Evolutionary conservation across 306 rosid species (phyloP).

Genomic region (Cyclanthera cordifolia): DNA sequence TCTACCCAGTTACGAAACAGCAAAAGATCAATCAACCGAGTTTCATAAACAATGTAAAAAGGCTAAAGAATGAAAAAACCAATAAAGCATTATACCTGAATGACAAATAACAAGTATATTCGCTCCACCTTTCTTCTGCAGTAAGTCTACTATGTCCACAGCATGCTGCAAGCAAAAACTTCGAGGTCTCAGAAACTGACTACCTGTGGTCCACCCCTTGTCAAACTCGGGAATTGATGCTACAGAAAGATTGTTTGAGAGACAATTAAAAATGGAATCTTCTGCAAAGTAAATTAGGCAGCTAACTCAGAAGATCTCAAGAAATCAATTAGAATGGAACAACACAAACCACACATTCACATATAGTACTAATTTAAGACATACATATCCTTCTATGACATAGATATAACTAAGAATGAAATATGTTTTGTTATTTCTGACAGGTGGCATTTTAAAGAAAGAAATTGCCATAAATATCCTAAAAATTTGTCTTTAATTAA

Average conservation of each 20-base stretch:
- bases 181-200: constrained; percentile 67
- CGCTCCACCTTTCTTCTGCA: constrained; percentile 82
- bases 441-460: not conserved
- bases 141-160: constrained; percentile 59
- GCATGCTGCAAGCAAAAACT: constrained; percentile 94
- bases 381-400: not conserved
- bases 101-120: constrained; percentile 80
- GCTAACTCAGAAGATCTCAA: constrained; percentile 10
- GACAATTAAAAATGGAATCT: constrained; percentile 19
- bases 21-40: constrained; percentile 1
- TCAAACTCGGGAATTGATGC: constrained; percentile 28
- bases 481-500: not conserved
- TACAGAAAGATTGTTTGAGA: constrained; percentile 25
- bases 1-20: constrained; percentile 41
- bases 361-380: not conserved
- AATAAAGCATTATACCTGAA: constrained; percentile 50
- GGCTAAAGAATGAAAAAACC: not conserved
- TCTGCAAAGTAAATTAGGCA: constrained; percentile 38
- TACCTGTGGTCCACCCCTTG: constrained; percentile 38
- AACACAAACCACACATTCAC: not conserved
- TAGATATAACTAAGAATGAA: not conserved
- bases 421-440: not conserved
- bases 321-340: constrained; percentile 2
- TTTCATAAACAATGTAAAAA: not conserved
- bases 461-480: not conserved